Percentiles rank a stretch among this genome's conserved stretches.
Conservation (phyloP, 2,329 filamentous ascomycete genomes). For the Escovopsis sp. region DNA sequence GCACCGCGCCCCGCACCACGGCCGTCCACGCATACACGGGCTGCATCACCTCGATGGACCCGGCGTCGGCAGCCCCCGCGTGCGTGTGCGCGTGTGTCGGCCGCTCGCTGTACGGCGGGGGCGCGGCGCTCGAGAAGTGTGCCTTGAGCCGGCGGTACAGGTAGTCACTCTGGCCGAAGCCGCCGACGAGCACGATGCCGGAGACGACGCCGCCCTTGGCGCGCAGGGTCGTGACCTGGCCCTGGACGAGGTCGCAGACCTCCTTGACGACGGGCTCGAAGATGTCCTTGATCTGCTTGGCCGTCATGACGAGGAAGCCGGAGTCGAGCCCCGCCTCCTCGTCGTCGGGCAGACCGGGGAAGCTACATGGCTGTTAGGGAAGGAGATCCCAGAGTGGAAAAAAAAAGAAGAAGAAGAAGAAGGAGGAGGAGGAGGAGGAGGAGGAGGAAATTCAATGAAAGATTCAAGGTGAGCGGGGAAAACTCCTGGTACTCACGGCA, state of each 20-base stretch:
- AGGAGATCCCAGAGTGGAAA: not conserved
- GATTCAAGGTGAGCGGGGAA: no score
- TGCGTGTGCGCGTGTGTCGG: constrained; percentile 48
- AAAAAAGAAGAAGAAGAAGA: not conserved
- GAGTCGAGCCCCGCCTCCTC: constrained; percentile 61
- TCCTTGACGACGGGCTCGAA: constrained; percentile 63
- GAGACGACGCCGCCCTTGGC: constrained; percentile 47
- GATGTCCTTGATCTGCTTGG: constrained; percentile 54
- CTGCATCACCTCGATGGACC: constrained; percentile 65
- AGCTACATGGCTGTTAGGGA: constrained; percentile 23
- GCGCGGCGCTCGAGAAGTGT: constrained; percentile 47
- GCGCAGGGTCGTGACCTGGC: constrained; percentile 49
- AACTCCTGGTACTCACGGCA: no score
- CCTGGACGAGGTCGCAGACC: constrained; percentile 52
- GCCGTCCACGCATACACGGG: constrained; percentile 72
- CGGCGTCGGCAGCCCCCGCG: constrained; percentile 23
- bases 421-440: not conserved
- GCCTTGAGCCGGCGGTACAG: constrained; percentile 56
- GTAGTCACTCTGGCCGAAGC: constrained; percentile 68
- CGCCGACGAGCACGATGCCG: constrained; percentile 69
- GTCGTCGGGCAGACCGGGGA: constrained; percentile 62
- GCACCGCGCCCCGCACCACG: constrained; percentile 61
- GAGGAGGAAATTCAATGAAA: no score
- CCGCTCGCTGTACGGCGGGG: constrained; percentile 51
- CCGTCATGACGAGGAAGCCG: constrained; percentile 60